Evolutionary conservation across 2,329 filamentous ascomycete species (phyloP).

Genomic region (Microdochium trichocladiopsis): DNA sequence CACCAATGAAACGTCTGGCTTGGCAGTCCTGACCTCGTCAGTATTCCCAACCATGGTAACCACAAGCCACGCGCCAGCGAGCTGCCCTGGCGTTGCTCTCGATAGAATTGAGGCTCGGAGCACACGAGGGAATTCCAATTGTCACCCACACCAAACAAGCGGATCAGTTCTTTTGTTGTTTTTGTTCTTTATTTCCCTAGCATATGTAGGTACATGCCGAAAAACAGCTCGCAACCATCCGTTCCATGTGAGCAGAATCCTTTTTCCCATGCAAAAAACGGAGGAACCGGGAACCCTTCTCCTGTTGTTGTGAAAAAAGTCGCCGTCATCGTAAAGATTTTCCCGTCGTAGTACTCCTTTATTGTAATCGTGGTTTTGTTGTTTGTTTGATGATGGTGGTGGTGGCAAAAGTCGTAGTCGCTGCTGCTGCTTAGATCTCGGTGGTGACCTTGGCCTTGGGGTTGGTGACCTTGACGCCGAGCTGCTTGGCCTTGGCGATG

Average conservation of each 20-base stretch:
- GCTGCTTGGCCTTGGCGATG: constrained; percentile 91
- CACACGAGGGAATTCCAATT: no score
- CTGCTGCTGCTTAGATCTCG: constrained; percentile 60
- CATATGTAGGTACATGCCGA: neutral
- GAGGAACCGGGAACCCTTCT: neutral
- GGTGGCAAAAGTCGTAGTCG: neutral
- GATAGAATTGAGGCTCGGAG: no score
- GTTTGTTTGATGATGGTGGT: neutral
- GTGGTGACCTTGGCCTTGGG: constrained; percentile 97
- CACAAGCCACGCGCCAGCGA: no score
- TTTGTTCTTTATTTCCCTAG: neutral
- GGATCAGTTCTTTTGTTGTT: neutral
- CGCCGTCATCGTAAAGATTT: neutral
- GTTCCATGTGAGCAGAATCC: neutral
- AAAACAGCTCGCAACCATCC: neutral
- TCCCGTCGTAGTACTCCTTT: constrained; percentile 1
- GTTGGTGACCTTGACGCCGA: constrained; percentile 99
- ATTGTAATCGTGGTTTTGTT: neutral
- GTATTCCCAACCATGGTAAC: no score
- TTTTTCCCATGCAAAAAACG: constrained; percentile 1
- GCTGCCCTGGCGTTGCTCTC: no score
- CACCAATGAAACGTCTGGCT: no score
- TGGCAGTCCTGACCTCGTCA: no score
- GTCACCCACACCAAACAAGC: no score
- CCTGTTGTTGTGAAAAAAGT: neutral